Evolutionary conservation across 2,329 filamentous ascomycete genomes (phyloP), one percentile per base, ranked within the genome.

Genomic region (Venturia aucupariae): DNA sequence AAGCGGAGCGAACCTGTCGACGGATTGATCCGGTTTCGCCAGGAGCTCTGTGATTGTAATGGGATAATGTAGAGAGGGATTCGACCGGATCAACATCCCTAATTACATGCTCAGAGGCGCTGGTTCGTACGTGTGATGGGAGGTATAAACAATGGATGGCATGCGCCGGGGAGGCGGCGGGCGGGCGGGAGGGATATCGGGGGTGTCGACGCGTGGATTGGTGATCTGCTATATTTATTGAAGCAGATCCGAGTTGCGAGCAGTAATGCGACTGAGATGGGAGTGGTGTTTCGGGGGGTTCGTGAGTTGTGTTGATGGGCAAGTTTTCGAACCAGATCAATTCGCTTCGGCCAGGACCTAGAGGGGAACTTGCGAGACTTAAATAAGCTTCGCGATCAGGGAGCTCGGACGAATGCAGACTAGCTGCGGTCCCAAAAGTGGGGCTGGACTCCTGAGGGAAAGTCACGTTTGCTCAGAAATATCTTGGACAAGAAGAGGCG

Each of bases 21-120:
- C 84, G 67, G 83, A 73, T 70, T 96, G 90, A 75, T 90, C 89
- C 24, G 85, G 84, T 68, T 82, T 79, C 76, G 91, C 92, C 69
- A 93, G 84, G 67, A 97, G 82, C 75, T 90, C 89, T 71, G 87
- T 92, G 76, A 99, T 88, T 70, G 89, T 96, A 77, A 97, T 92
- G 71, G 94, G 94, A 77, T 97, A 99, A 76, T 89, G 89, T 70
- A 97, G 85, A 76, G 73, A 74, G 66, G 74, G 72, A 67, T 79
- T 77, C 60, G 80, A 81, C 72, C 71, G 71, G 69, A 82, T 75
- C 74, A 78, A 78, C 80, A 82, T 81, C 39, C 42, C 63, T 63
- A 32, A n/a, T 65, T 39, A 65, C 64, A 65, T 65, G 64, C 64
- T 65, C 64, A 48, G 17, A 19, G 24, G 62, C 32, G 27, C 30